A percentile compares a stretch with the other conserved stretches of the same genome.
These are phyloP conservation scores for Colletotrichum limetticola DNA, from an alignment of 2,329 filamentous ascomycete species.

Conservation along the genomic window DNA sequence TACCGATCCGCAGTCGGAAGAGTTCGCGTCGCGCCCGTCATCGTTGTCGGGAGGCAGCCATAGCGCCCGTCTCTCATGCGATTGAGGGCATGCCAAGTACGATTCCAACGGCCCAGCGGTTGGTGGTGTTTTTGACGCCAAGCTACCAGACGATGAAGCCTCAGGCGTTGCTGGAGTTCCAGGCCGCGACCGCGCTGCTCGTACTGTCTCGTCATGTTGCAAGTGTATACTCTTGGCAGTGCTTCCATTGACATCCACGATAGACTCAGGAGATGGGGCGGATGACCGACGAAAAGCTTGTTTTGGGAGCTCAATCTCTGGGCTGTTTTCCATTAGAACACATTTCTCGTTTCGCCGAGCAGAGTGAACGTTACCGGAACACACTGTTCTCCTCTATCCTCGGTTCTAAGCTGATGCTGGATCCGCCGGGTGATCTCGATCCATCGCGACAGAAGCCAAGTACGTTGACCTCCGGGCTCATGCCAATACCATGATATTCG, in stretches of 20 bases:
- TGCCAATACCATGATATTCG: slow-evolving; percentile 16
- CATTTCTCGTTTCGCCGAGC: neutral
- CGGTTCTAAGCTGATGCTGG: slow-evolving; percentile 1
- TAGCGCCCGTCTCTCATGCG: neutral
- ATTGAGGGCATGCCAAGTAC: neutral
- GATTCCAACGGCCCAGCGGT: neutral
- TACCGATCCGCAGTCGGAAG: neutral
- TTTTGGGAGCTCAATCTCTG: neutral
- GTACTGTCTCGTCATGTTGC: neutral
- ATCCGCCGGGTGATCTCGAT: neutral
- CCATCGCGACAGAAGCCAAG: neutral
- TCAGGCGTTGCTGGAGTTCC: neutral
- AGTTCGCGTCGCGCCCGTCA: neutral
- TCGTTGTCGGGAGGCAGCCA: neutral
- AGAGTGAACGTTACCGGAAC: neutral
- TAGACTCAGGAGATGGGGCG: slow-evolving; percentile 13
- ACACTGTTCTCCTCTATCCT: neutral
- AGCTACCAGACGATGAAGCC: neutral
- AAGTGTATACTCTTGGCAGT: too few relatives aligned
- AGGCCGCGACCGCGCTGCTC: neutral
- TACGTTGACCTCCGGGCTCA: neutral
- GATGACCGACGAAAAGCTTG: slow-evolving; percentile 2
- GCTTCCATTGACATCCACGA: neutral
- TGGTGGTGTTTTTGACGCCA: neutral
- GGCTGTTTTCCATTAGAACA: neutral